phyloP scores from a whole-genome alignment of 2,329 filamentous ascomycete species.

The Emmonsiellopsis sp. region DNA sequence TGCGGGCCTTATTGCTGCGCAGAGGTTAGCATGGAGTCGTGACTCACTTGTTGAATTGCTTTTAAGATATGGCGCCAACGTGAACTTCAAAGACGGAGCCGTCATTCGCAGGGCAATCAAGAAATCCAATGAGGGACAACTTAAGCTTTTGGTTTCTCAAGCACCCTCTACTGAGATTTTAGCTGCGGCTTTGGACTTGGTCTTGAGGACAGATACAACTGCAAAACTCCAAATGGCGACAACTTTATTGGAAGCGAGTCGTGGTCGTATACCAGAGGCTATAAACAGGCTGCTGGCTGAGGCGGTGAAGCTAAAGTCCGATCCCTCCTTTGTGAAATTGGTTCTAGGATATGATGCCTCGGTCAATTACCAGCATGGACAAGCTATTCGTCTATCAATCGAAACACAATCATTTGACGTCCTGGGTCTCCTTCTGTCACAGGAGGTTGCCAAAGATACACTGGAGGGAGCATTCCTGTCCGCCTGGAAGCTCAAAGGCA shows the following conservation, averaged over 20 bases:
- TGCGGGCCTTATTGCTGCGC: constrained; percentile 7
- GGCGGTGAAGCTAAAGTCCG: constrained; percentile 4
- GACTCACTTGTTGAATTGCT: constrained; percentile 10
- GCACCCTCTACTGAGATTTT: constrained; percentile 8
- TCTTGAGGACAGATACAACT: constrained; percentile 3
- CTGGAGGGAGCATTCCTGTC: constrained; percentile 10
- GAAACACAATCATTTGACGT: constrained; percentile 8
- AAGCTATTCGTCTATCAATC: constrained; percentile 9
- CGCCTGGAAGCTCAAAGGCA: constrained; percentile 3
- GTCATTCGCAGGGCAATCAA: constrained; percentile 11
- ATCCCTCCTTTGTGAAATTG: constrained; percentile 9
- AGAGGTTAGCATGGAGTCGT: constrained; percentile 7
- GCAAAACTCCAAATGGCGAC: constrained; percentile 9
- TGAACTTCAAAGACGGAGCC: constrained; percentile 10
- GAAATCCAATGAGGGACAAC: constrained; percentile 9
- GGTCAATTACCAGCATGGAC: constrained; percentile 9
- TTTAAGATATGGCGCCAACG: constrained; percentile 10
- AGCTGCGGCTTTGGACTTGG: constrained; percentile 3
- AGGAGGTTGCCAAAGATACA: constrained; percentile 3
- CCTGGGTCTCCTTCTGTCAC: constrained; percentile 8
- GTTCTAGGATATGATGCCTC: constrained; percentile 12
- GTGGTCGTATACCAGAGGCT: constrained; percentile 3
- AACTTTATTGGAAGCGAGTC: constrained; percentile 8
- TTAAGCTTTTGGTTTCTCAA: constrained; percentile 8
- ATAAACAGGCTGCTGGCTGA: constrained; percentile 6